Conservation (phyloP, 495 filamentous ascomycete species). For the Astrothelium macrocarpum region DNA sequence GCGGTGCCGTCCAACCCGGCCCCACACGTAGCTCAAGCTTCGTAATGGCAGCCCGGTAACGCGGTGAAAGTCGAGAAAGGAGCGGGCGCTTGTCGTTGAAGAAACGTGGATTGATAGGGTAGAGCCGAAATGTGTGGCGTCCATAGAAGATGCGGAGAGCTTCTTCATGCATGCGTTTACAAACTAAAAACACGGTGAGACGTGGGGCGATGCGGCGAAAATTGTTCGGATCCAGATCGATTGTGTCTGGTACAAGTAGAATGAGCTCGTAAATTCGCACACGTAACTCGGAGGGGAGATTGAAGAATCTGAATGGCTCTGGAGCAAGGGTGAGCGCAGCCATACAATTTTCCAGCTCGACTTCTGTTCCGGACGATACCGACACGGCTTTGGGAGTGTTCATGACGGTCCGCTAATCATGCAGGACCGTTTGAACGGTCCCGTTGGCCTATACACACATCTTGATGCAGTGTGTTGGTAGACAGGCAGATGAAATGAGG, state of each 20-base stretch:
- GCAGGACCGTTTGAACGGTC: not conserved
- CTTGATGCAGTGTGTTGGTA: slow-evolving; percentile 7
- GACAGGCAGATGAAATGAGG: too few species aligned
- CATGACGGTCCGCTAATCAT: slow-evolving; percentile 11
- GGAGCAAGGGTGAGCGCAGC: not conserved
- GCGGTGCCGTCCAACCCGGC: slow-evolving; percentile 69
- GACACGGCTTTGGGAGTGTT: not conserved
- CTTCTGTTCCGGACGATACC: not conserved
- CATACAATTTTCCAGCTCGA: slow-evolving; percentile 13
- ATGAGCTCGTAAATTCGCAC: slow-evolving; percentile 56
- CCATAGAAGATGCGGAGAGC: slow-evolving; percentile 67
- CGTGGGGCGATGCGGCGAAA: slow-evolving; percentile 47
- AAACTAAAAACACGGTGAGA: slow-evolving; percentile 52
- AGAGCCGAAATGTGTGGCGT: slow-evolving; percentile 65
- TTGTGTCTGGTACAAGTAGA: slow-evolving; percentile 44
- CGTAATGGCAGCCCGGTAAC: slow-evolving; percentile 55
- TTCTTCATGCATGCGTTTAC: slow-evolving; percentile 57
- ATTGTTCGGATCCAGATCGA: slow-evolving; percentile 65
- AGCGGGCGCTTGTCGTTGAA: slow-evolving; percentile 55
- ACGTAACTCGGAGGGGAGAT: slow-evolving; percentile 69
- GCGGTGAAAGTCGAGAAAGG: slow-evolving; percentile 53
- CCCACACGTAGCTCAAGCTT: slow-evolving; percentile 70
- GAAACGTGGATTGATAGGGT: slow-evolving; percentile 60
- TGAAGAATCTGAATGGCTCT: slow-evolving; percentile 60
- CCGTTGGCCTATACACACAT: not conserved